Evolutionary conservation across 805 yeast genomes (phyloP).

Genomic region (Blastobotrys attinorum): DNA sequence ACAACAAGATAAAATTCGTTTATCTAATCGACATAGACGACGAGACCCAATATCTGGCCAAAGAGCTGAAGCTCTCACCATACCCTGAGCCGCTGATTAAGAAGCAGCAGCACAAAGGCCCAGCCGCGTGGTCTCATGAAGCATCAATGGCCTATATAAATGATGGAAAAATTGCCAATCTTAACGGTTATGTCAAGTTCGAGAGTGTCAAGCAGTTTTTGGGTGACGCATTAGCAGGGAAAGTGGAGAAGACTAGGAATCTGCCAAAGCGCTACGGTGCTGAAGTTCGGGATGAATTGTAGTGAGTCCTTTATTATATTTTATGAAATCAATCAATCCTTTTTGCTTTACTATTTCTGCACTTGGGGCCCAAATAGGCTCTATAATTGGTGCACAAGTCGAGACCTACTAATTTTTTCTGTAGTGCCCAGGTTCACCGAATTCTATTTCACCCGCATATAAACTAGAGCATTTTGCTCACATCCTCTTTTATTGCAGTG

Average conservation of each 20-base stretch:
- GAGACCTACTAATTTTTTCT: too few relatives aligned
- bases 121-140: constrained; percentile 9
- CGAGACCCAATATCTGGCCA: constrained; percentile 5
- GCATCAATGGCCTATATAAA: constrained; percentile 8
- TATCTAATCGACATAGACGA: constrained; percentile 5
- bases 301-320: too few relatives aligned
- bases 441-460: too few relatives aligned
- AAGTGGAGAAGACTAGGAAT: neutral
- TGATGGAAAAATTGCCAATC: constrained; percentile 10
- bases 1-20: constrained; percentile 1
- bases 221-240: neutral
- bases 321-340: too few relatives aligned
- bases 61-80: constrained; percentile 8
- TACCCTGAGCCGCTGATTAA: constrained; percentile 11
- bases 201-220: constrained; percentile 1
- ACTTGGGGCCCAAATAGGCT: too few relatives aligned
- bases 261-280: constrained; percentile 3
- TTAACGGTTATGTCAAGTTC: constrained; percentile 9
- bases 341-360: too few relatives aligned
- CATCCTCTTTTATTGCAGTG: too few relatives aligned
- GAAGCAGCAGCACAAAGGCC: constrained; percentile 3
- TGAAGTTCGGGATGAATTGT: neutral
- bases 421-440: too few relatives aligned
- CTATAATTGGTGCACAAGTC: too few relatives aligned
- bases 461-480: too few relatives aligned